Percentiles rank a stretch among this genome's conserved stretches.
Conservation (phyloP, 345 rosid genomes). For the Eutrema japonicum region DNA sequence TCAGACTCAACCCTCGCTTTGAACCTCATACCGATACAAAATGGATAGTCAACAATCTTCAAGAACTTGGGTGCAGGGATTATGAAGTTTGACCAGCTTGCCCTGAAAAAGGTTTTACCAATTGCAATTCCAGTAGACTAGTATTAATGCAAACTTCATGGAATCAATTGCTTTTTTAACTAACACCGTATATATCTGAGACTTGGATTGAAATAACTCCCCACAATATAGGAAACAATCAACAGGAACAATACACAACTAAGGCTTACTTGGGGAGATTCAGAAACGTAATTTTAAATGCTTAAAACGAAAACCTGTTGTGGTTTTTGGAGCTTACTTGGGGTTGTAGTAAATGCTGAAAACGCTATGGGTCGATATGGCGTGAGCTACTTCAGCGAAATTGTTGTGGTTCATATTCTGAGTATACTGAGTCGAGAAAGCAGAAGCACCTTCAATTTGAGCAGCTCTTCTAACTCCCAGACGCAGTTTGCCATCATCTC, state of each 20-base stretch:
- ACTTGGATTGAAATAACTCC: neutral
- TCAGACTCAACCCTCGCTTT: constrained; percentile 84
- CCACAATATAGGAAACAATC: neutral
- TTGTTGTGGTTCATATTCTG: constrained; percentile 64
- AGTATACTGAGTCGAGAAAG: constrained; percentile 52
- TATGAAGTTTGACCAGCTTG: constrained; percentile 75
- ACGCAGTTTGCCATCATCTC: constrained; percentile 89
- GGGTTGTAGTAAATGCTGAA: constrained; percentile 93
- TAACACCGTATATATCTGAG: neutral
- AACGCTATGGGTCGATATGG: constrained; percentile 59
- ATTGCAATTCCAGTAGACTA: neutral
- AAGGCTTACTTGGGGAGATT: neutral
- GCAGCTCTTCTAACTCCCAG: constrained; percentile 93
- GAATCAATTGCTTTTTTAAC: neutral
- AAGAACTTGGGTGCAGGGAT: constrained; percentile 68
- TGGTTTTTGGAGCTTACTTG: constrained; percentile 53
- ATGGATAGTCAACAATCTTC: constrained; percentile 71
- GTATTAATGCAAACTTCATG: neutral
- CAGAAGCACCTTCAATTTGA: constrained; percentile 62
- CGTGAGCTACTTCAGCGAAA: constrained; percentile 68
- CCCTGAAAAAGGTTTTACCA: constrained; percentile 47
- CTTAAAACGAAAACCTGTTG: neutral
- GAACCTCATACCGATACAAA: constrained; percentile 86
- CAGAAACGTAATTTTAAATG: neutral
- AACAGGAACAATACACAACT: constrained; percentile 6